Evolutionary conservation across 2,329 filamentous ascomycete genomes (phyloP).

Genomic region (Nemania bipapillata): DNA sequence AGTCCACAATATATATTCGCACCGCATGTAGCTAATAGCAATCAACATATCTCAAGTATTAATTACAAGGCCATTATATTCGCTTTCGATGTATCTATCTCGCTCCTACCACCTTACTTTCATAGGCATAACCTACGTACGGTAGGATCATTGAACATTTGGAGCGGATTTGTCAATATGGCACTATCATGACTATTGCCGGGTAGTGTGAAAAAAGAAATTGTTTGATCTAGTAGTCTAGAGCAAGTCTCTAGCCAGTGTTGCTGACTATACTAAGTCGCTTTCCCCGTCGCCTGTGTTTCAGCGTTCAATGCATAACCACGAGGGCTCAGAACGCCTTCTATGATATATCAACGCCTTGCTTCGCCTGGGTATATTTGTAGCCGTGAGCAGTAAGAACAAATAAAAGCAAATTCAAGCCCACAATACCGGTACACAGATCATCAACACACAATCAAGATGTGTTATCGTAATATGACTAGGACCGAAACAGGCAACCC

Average conservation of each 20-base stretch:
- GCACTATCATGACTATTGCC: not conserved
- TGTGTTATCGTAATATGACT: not conserved
- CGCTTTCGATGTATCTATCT: not conserved
- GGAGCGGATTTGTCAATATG: not conserved
- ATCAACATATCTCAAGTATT: not conserved
- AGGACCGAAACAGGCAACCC: not conserved
- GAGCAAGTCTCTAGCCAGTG: constrained; percentile 1
- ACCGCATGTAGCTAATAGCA: constrained; percentile 1
- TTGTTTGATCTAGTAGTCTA: not conserved
- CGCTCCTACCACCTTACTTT: not conserved
- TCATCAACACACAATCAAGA: constrained; percentile 8
- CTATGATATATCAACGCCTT: constrained; percentile 30
- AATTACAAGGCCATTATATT: not conserved
- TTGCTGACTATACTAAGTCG: constrained; percentile 1
- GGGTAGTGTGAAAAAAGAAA: not conserved
- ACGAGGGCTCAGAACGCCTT: constrained; percentile 22
- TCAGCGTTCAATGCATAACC: constrained; percentile 17
- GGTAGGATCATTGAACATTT: not conserved
- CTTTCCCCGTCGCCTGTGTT: not conserved
- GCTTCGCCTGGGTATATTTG: constrained; percentile 29
- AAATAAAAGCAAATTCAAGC: constrained; percentile 31
- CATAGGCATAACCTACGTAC: no score
- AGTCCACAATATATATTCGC: not conserved
- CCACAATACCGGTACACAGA: constrained; percentile 11
- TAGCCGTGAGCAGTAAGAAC: constrained; percentile 23